A percentile compares a stretch with the other conserved stretches of the same genome.
phyloP scores from a whole-genome alignment of 768 basidiomycete species.

The Tylopilus sp. region DNA sequence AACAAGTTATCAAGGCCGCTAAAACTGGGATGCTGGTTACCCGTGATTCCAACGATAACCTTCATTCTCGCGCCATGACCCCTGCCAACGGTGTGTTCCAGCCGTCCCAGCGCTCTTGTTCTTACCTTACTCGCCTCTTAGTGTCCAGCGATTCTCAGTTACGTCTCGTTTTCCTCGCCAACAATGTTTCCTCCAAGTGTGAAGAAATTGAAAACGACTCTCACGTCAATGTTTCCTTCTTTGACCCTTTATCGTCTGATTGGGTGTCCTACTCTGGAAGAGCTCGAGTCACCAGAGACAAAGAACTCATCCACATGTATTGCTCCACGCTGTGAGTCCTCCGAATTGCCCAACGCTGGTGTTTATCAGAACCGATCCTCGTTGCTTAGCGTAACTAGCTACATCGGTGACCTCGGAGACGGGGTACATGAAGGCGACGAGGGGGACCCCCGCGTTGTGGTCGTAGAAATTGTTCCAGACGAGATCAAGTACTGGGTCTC shows the following conservation, averaged over 20 bases:
- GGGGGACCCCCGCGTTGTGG: constrained; percentile 72
- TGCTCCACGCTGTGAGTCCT: constrained; percentile 52
- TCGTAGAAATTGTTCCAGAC: constrained; percentile 75
- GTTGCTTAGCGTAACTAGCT: constrained; percentile 53
- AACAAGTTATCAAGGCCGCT: constrained; percentile 58
- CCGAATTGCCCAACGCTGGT: background rate
- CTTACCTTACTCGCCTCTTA: constrained; percentile 18
- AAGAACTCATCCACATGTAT: constrained; percentile 57
- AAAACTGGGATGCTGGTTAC: constrained; percentile 79
- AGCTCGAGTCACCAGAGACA: constrained; percentile 63
- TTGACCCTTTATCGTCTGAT: constrained; percentile 61
- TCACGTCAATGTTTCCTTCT: constrained; percentile 80
- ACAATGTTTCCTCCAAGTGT: constrained; percentile 69
- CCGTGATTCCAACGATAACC: constrained; percentile 56
- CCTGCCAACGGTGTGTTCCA: constrained; percentile 56
- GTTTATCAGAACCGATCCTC: background rate
- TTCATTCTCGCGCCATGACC: constrained; percentile 83
- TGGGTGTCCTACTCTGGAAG: constrained; percentile 81
- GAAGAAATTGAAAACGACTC: constrained; percentile 73
- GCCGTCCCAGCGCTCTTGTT: background rate
- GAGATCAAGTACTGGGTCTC: constrained; percentile 83
- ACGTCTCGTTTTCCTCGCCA: constrained; percentile 67
- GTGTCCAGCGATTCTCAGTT: constrained; percentile 46
- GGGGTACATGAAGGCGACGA: constrained; percentile 80
- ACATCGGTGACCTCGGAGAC: constrained; percentile 86